Conservation (phyloP, 805 yeast genomes). For the Barnettozyma wickerhamii region DNA sequence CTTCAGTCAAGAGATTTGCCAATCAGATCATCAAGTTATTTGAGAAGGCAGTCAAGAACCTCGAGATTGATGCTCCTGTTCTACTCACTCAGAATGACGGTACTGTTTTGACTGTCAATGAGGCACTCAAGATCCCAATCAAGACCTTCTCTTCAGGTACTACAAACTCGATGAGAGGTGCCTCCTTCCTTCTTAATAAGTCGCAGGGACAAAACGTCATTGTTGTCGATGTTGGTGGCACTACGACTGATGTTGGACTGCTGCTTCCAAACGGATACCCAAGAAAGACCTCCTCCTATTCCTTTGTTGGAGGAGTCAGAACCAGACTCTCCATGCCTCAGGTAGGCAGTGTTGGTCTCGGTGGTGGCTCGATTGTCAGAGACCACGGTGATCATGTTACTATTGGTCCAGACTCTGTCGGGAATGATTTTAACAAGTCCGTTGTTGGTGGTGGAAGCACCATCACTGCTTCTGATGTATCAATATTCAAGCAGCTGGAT, state of each 20-base stretch:
- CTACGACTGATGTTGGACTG: conserved; percentile 46
- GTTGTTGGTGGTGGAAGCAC: conserved; percentile 40
- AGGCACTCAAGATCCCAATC: conserved; percentile 39
- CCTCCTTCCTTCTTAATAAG: conserved; percentile 33
- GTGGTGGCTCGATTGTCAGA: conserved; percentile 47
- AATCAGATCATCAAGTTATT: conserved; percentile 37
- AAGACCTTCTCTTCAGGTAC: conserved; percentile 48
- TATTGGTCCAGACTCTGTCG: conserved; percentile 49
- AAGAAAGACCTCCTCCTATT: conserved; percentile 40
- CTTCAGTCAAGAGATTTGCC: conserved; percentile 40
- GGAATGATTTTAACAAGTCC: conserved; percentile 33
- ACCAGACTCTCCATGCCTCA: conserved; percentile 49
- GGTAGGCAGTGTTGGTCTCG: conserved; percentile 45
- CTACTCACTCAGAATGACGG: conserved; percentile 44
- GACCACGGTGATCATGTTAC: conserved; percentile 24
- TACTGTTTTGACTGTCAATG: conserved; percentile 38
- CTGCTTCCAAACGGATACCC: conserved; percentile 43
- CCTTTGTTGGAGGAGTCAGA: conserved; percentile 43
- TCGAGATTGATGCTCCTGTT: conserved; percentile 33
- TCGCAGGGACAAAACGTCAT: conserved; percentile 27
- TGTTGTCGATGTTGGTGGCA: conserved; percentile 48
- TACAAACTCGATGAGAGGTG: conserved; percentile 47
- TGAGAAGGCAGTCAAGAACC: conserved; percentile 31
- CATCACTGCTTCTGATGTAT: conserved; percentile 37
- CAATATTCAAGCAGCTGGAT: conserved; percentile 21